Evolutionary conservation across 2,329 filamentous ascomycete genomes (phyloP).

Genomic region (Colletotrichum lentis): DNA sequence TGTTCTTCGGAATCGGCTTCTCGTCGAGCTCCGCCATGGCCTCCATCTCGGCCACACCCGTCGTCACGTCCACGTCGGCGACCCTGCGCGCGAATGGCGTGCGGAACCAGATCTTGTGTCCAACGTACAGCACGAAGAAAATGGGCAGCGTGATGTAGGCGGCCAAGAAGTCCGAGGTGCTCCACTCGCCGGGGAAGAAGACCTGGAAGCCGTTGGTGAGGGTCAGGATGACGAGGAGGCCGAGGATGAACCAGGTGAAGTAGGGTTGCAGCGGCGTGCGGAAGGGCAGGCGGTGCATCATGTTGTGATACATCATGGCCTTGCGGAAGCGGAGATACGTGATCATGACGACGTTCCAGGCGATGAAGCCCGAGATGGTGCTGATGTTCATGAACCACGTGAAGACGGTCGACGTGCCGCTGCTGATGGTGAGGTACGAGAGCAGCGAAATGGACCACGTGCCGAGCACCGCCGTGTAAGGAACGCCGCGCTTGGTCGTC

Average conservation of each 20-base stretch:
- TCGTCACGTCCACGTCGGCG: slow-evolving; percentile 63
- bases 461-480: slow-evolving; percentile 61
- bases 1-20: slow-evolving; percentile 59
- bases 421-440: slow-evolving; percentile 74
- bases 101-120: slow-evolving; percentile 63
- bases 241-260: slow-evolving; percentile 67
- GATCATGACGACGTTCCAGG: slow-evolving; percentile 66
- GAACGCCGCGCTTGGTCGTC: slow-evolving; percentile 70
- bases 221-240: slow-evolving; percentile 67
- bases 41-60: slow-evolving; percentile 70
- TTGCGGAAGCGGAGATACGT: slow-evolving; percentile 67
- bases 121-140: slow-evolving; percentile 67
- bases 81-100: slow-evolving; percentile 54
- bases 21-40: slow-evolving; percentile 60
- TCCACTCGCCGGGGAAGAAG: slow-evolving; percentile 74
- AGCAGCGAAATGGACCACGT: slow-evolving; percentile 70
- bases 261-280: slow-evolving; percentile 66
- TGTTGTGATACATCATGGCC: slow-evolving; percentile 62
- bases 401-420: slow-evolving; percentile 70
- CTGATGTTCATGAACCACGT: slow-evolving; percentile 77
- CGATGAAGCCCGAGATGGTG: slow-evolving; percentile 67
- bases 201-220: slow-evolving; percentile 79
- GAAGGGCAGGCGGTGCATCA: slow-evolving; percentile 62
- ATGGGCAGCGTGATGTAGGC: slow-evolving; percentile 70
- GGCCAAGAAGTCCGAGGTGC: slow-evolving; percentile 68